A percentile compares a stretch with the other conserved stretches of the same genome.
Evolutionary conservation across 1,139 yeast genomes (phyloP).

Genomic region (Candida sp.): DNA sequence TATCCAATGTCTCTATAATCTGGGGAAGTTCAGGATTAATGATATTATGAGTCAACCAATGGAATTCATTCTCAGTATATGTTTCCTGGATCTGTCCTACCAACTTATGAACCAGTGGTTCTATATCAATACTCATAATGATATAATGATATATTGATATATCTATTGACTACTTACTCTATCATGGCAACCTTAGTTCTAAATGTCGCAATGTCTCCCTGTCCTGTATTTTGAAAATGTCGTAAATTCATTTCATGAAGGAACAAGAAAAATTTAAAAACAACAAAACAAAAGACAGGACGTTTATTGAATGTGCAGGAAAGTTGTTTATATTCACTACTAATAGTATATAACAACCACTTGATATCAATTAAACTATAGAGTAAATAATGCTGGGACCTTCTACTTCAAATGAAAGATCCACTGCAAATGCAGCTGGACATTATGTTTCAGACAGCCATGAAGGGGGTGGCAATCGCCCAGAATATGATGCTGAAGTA

Average conservation of each 20-base stretch:
- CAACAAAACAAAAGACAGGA: slow-evolving; percentile 6
- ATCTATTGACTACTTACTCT: background rate
- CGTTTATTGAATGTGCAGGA: slow-evolving; percentile 11
- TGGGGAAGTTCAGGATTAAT: slow-evolving; percentile 38
- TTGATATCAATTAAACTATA: too few species aligned
- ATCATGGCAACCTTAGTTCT: too few species aligned
- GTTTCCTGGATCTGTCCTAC: slow-evolving; percentile 14
- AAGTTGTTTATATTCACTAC: slow-evolving; percentile 14
- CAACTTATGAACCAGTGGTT: background rate
- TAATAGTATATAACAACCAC: background rate
- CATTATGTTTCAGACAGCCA: slow-evolving; percentile 6
- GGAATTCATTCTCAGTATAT: slow-evolving; percentile 33
- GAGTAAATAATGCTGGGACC: slow-evolving; percentile 33
- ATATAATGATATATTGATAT: too few species aligned
- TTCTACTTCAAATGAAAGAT: slow-evolving; percentile 30
- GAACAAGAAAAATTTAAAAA: slow-evolving; percentile 4
- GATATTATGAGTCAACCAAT: slow-evolving; percentile 33
- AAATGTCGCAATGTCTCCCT: too few species aligned
- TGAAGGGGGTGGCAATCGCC: slow-evolving; percentile 2
- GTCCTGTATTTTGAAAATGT: background rate
- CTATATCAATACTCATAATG: background rate
- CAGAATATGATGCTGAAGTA: slow-evolving; percentile 4
- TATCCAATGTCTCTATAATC: slow-evolving; percentile 36
- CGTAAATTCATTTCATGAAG: background rate
- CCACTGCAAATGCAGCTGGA: slow-evolving; percentile 15